Evolutionary conservation across 2,329 filamentous ascomycete species (phyloP).

Genomic region (Fusarium bactridioides): DNA sequence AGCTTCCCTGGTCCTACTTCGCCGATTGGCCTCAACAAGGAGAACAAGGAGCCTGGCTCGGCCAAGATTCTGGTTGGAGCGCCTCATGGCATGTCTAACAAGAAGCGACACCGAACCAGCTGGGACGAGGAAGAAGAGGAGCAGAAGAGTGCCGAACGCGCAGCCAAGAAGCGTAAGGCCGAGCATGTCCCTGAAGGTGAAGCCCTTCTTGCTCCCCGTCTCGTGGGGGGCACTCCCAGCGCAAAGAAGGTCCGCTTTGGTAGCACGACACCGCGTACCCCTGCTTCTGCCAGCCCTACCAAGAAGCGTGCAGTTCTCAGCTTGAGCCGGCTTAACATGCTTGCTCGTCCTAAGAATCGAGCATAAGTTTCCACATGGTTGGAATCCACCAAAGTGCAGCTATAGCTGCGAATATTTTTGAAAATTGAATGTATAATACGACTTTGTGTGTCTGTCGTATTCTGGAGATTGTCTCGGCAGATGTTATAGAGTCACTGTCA

Average conservation of each 20-base stretch:
- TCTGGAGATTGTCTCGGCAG: neutral
- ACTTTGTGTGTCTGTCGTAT: constrained; percentile 10
- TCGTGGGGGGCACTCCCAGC: constrained; percentile 49
- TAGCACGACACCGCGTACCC: constrained; percentile 34
- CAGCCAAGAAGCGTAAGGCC: constrained; percentile 67
- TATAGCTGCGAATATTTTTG: neutral
- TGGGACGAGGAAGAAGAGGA: constrained; percentile 65
- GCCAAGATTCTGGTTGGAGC: constrained; percentile 54
- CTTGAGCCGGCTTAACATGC: constrained; percentile 67
- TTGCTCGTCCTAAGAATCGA: constrained; percentile 67
- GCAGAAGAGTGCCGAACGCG: constrained; percentile 56
- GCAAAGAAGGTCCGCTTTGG: constrained; percentile 48
- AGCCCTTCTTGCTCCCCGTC: constrained; percentile 60
- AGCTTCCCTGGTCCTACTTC: constrained; percentile 56
- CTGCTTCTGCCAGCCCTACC: constrained; percentile 51
- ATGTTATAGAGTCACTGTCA: neutral
- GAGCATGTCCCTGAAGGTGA: constrained; percentile 59
- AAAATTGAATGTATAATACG: constrained; percentile 35
- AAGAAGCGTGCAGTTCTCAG: constrained; percentile 64
- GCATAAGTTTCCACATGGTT: constrained; percentile 45
- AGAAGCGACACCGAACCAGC: constrained; percentile 69
- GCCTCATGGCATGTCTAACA: constrained; percentile 70
- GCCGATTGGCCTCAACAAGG: constrained; percentile 58
- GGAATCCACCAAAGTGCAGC: neutral
- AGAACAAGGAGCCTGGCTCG: constrained; percentile 57